Conservation (phyloP, 331 rosid genomes). For the Acacia pycnantha region DNA sequence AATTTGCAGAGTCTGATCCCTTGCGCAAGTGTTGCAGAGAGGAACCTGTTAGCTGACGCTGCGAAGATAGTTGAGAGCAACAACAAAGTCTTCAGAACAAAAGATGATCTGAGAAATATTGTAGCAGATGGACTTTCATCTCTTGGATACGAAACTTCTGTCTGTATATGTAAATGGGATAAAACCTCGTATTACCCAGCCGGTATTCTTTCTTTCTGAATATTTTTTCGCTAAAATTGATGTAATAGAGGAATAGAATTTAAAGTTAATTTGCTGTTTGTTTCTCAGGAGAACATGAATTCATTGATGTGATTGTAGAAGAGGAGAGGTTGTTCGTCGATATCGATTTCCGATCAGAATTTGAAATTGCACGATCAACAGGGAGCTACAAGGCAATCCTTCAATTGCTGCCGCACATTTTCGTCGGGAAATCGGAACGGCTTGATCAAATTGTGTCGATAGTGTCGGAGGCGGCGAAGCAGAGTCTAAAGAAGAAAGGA, state of each 20-base stretch:
- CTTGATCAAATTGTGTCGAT: constrained; percentile 67
- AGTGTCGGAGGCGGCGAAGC: constrained; percentile 86
- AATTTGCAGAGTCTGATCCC: constrained; percentile 60
- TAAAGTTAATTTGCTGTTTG: constrained; percentile 1
- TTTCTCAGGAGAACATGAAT: constrained; percentile 84
- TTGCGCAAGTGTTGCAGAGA: constrained; percentile 72
- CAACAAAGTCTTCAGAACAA: constrained; percentile 52
- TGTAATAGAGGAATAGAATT: background rate
- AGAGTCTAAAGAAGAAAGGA: constrained; percentile 89
- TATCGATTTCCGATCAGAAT: constrained; percentile 90
- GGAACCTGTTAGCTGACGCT: constrained; percentile 79
- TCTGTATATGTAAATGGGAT: constrained; percentile 88
- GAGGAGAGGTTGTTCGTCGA: constrained; percentile 78
- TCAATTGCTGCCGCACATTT: constrained; percentile 78
- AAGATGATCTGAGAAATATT: constrained; percentile 70
- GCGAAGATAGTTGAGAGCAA: constrained; percentile 77
- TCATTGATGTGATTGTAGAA: constrained; percentile 70
- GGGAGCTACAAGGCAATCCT: constrained; percentile 81
- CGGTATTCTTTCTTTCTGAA: constrained; percentile 38
- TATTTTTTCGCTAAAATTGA: background rate
- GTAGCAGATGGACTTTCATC: constrained; percentile 64
- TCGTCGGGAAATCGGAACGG: constrained; percentile 85
- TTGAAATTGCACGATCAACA: constrained; percentile 90
- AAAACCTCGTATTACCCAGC: constrained; percentile 54
- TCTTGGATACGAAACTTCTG: constrained; percentile 78